phyloP scores from a whole-genome alignment of 164 flowering plant species.

The Aristolochia californica region DNA sequence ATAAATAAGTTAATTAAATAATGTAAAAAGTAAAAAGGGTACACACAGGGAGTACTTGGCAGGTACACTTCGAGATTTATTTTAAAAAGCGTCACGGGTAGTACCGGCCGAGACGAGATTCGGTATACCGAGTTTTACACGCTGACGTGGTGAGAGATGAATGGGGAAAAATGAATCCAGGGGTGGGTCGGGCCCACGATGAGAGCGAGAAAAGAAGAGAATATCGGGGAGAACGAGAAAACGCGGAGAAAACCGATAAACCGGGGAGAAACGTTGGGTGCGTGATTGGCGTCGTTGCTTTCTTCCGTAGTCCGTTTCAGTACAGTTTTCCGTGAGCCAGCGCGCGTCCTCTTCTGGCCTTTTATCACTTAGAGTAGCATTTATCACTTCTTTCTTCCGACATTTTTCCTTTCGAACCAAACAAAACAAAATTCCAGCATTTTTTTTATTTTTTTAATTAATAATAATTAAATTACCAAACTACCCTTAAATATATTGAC shows the following conservation, averaged over 20 bases:
- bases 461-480: too few species aligned
- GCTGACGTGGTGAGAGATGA: not conserved
- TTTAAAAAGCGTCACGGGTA: not conserved
- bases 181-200: too few species aligned
- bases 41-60: slow-evolving; percentile 1
- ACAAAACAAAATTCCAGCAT: too few species aligned
- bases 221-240: not conserved
- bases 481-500: too few species aligned
- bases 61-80: slow-evolving; percentile 1
- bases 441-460: too few species aligned
- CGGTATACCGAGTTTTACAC: not conserved
- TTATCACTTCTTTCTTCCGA: too few species aligned
- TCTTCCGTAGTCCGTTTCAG: slow-evolving; percentile 2
- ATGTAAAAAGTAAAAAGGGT: not conserved
- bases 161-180: too few species aligned
- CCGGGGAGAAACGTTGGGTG: not conserved
- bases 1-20: not conserved
- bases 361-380: too few species aligned
- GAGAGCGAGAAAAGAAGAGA: too few species aligned
- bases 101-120: not conserved
- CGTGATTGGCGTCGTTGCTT: not conserved
- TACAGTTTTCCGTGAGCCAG: not conserved
- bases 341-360: too few species aligned
- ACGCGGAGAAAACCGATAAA: not conserved
- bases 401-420: too few species aligned